Evolutionary conservation across 73 alveolate species (phyloP).

Genomic region (Stentor coeruleus): DNA sequence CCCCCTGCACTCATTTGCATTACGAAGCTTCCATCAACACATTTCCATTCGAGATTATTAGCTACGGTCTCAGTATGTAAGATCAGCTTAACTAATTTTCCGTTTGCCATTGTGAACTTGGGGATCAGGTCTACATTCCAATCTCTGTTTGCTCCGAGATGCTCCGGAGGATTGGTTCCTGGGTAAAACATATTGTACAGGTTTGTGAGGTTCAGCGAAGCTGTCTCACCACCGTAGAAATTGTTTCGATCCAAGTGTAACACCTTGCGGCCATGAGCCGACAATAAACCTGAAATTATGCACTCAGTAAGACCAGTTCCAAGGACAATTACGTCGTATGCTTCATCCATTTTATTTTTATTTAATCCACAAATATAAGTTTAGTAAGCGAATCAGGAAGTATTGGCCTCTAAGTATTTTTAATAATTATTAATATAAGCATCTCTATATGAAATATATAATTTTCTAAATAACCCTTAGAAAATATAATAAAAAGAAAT

Average conservation of each 20-base stretch:
- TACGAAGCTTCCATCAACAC: too few relatives aligned
- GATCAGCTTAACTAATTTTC: conserved; percentile 86
- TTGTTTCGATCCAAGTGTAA: background rate
- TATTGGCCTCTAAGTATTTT: too few relatives aligned
- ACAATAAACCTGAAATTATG: conserved; percentile 91
- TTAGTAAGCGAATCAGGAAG: too few relatives aligned
- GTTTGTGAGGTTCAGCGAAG: conserved; percentile 84
- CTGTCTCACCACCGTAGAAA: conserved; percentile 37
- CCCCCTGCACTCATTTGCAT: too few relatives aligned
- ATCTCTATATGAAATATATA: too few relatives aligned
- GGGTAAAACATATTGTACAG: conserved; percentile 87
- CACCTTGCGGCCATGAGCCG: conserved; percentile 60
- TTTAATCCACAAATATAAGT: too few relatives aligned
- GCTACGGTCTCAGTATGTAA: conserved; percentile 78
- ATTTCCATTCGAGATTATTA: conserved; percentile 69
- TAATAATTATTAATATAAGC: too few relatives aligned
- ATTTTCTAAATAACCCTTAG: too few relatives aligned
- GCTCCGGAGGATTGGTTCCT: too few relatives aligned
- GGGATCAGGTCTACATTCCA: conserved; percentile 98
- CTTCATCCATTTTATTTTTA: conserved; percentile 36
- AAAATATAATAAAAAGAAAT: too few relatives aligned
- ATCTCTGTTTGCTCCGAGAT: conserved; percentile 75
- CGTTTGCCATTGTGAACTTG: conserved; percentile 97
- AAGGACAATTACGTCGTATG: conserved; percentile 38
- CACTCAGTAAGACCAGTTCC: conserved; percentile 93